Percentiles rank a stretch among this genome's conserved stretches.
Conservation (phyloP, 768 basidiomycete species). For the Pholiota conissans region DNA sequence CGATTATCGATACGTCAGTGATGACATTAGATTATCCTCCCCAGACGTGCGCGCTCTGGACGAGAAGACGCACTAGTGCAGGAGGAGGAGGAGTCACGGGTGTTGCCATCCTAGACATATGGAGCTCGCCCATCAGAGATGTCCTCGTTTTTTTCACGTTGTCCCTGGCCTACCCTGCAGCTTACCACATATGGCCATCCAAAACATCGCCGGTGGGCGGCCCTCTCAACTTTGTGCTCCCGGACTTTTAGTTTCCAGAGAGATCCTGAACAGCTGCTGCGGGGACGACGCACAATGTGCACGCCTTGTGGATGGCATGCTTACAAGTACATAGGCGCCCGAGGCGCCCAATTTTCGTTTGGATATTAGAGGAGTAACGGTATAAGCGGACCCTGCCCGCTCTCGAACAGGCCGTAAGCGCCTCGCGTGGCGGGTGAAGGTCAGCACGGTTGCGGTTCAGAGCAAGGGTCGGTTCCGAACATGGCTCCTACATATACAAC, state of each 20-base stretch:
- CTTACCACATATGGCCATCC: background rate
- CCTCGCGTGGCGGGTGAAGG: background rate
- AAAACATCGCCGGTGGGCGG: background rate
- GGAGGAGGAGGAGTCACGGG: constrained; percentile 28
- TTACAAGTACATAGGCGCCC: too few species aligned
- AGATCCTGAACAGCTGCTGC: background rate
- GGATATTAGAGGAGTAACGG: background rate
- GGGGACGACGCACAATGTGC: background rate
- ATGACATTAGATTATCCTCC: background rate
- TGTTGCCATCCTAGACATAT: constrained; percentile 14
- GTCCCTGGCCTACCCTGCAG: background rate
- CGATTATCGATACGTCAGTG: too few species aligned
- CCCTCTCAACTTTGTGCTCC: background rate
- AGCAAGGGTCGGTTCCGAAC: too few species aligned
- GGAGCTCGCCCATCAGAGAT: background rate
- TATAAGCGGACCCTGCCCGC: background rate
- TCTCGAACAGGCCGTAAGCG: background rate
- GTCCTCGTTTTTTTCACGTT: background rate
- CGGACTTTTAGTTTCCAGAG: background rate
- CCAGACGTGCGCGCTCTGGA: too few species aligned
- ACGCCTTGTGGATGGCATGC: too few species aligned
- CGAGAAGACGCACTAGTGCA: too few species aligned
- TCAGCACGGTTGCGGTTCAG: too few species aligned
- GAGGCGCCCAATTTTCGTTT: background rate
- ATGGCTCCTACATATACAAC: too few species aligned